These are phyloP conservation scores for Silene conica DNA, from an alignment of 148 eudicot genomes.

Conservation along the genomic window DNA sequence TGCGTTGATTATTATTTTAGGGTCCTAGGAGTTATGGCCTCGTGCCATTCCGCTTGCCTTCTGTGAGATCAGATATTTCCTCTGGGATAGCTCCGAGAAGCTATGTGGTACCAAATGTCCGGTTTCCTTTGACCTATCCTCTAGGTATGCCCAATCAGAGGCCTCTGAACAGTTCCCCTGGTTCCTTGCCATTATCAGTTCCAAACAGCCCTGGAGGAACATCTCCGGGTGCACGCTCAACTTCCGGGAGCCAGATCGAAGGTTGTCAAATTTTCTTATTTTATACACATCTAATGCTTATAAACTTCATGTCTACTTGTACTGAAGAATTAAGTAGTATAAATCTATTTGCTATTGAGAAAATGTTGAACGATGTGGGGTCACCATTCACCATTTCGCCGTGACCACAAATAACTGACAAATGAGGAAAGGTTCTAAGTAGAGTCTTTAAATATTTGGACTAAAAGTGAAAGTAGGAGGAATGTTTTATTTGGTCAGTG, in stretches of 20 bases:
- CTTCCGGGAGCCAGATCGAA: constrained; percentile 69
- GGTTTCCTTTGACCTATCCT: constrained; percentile 62
- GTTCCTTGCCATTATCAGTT: constrained; percentile 46
- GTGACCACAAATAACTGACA: background rate
- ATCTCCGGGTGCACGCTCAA: constrained; percentile 61
- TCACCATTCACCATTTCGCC: background rate
- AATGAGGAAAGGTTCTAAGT: background rate
- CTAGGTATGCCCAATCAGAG: constrained; percentile 60
- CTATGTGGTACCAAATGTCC: constrained; percentile 53
- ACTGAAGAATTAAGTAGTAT: background rate
- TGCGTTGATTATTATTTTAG: constrained; percentile 38
- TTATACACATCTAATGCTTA: background rate
- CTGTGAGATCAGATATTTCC: constrained; percentile 48
- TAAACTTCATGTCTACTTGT: background rate
- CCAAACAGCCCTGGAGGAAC: constrained; percentile 59
- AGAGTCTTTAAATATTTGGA: too few relatives aligned
- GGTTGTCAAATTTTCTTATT: constrained; percentile 36
- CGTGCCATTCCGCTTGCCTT: constrained; percentile 74
- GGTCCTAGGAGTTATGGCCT: constrained; percentile 79
- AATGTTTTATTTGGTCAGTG: too few relatives aligned
- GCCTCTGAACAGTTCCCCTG: constrained; percentile 54
- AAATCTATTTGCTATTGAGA: background rate
- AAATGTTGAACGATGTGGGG: background rate
- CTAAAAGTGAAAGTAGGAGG: background rate
- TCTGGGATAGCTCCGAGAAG: constrained; percentile 65